Base-by-base conservation (phyloP, 1,284 basidiomycete genomes). In the Uromyces viciae-fabae region DNA sequence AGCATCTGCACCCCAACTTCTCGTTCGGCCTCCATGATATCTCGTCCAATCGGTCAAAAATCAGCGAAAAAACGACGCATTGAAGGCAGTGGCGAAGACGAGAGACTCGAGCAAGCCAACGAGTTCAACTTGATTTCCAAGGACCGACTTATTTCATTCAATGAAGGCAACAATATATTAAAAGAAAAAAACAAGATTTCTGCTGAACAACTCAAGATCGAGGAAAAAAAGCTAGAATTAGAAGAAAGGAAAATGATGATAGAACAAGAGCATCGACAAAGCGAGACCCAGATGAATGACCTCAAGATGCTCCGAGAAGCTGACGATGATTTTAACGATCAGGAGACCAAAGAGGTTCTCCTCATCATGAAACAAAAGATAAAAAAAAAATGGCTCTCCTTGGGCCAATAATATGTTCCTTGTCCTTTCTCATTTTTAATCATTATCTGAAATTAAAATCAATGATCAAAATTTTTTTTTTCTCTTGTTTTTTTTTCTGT, bases 1-100 rank as follows among this genome's bases (percentile, higher is more conserved):
- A 22, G 46, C 15, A 25, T 49, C 25, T 74, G 14, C 28, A 22
- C 3, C 49, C 11, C 49, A 2, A 75, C 8, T 60, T 11, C 28
- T 33, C 58, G 25, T 60, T 60, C 72, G 17, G 56, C 43, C 5
- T 36, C 28, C 52, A 60, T 17, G 7, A 42, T 22, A 14, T 8
- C 22, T 36, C 31, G 54, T 31, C 52, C 52, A 3, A 58, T 60
- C 2, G 56, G 38, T 62, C 28, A 40, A 54, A 56, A 56, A 28
- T 46, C 46, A 75, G 49, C 72, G n/a, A 75, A 75, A 42, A 58
- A 42, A 28, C 73, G 38, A 36, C 52, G 56, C 2, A 42, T 42
- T 46, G 52, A 75, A 3, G 19, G 33, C 19, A n/a, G 17, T 17
- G 7, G 25, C 22, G 7, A 71, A 14, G 68, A 64, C 7, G 60